These are phyloP conservation scores for Plasmodium vinckei DNA, from an alignment of 169 alveolate species.

Conservation along the genomic window DNA sequence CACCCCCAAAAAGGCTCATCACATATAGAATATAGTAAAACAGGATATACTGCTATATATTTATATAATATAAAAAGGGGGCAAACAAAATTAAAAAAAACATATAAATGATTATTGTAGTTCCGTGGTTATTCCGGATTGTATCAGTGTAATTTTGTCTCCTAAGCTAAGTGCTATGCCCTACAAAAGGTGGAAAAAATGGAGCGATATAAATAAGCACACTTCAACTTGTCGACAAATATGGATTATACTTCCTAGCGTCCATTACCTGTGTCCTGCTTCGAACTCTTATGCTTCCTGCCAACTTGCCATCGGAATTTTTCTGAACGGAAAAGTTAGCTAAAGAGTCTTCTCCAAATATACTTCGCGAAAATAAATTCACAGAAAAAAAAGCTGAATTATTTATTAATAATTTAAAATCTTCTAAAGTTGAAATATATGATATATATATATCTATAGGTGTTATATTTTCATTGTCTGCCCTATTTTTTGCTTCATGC, in stretches of 20 bases:
- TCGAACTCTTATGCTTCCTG: conserved; percentile 83
- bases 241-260: background rate
- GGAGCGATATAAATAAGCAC: background rate
- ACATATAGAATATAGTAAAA: too few species aligned
- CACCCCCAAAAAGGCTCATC: too few species aligned
- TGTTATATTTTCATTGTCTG: conserved; percentile 59
- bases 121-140: conserved; percentile 50
- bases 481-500: conserved; percentile 46
- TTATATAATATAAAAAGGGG: too few species aligned
- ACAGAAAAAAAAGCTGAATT: conserved; percentile 91
- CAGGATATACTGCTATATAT: too few species aligned
- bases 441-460: conserved; percentile 78
- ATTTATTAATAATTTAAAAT: conserved; percentile 60
- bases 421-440: conserved; percentile 74
- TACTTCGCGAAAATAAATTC: conserved; percentile 92
- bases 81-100: too few species aligned
- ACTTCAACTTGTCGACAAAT: background rate
- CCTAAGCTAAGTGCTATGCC: conserved; percentile 76
- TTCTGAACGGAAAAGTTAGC: conserved; percentile 89
- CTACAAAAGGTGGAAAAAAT: background rate
- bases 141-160: conserved; percentile 64
- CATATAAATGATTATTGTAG: background rate
- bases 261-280: conserved; percentile 79
- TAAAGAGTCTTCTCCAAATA: conserved; percentile 94
- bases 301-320: conserved; percentile 76